Evolutionary conservation across 129 eudicot species (phyloP).

Genomic region (Lactuca saligna): DNA sequence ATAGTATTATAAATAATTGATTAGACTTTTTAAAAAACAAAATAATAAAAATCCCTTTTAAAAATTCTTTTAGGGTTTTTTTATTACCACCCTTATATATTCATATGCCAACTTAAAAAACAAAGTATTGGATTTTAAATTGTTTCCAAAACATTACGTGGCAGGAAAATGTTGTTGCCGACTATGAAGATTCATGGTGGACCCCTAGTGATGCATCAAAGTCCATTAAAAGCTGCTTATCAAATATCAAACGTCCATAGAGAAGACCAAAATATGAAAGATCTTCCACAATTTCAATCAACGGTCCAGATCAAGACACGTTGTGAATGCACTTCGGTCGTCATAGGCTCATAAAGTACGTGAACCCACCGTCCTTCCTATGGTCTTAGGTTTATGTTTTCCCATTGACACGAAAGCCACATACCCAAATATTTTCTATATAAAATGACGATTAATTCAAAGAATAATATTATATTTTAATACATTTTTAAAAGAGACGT

Average conservation of each 20-base stretch:
- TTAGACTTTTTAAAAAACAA: too few relatives aligned
- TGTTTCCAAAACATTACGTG: neutral
- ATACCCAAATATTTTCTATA: neutral
- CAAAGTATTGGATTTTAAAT: neutral
- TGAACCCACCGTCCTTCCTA: constrained; percentile 7
- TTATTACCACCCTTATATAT: neutral
- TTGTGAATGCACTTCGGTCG: neutral
- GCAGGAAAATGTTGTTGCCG: neutral
- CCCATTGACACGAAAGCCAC: neutral
- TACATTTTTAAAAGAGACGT: neutral
- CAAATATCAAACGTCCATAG: neutral
- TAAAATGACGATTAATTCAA: neutral
- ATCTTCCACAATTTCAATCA: neutral
- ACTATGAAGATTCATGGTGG: neutral
- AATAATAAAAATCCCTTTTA: too few relatives aligned
- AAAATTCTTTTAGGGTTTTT: too few relatives aligned
- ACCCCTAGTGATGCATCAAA: constrained; percentile 1
- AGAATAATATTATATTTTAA: neutral
- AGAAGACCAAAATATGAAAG: neutral
- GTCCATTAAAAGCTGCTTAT: neutral
- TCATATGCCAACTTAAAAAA: neutral
- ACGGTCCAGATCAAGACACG: constrained; percentile 10
- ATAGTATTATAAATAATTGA: too few relatives aligned
- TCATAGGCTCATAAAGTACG: neutral
- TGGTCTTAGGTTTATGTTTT: neutral